A percentile compares a stretch with the other conserved stretches of the same genome.
phyloP scores from a whole-genome alignment of 2,329 filamentous ascomycete genomes.

The Trichoderma koningii region DNA sequence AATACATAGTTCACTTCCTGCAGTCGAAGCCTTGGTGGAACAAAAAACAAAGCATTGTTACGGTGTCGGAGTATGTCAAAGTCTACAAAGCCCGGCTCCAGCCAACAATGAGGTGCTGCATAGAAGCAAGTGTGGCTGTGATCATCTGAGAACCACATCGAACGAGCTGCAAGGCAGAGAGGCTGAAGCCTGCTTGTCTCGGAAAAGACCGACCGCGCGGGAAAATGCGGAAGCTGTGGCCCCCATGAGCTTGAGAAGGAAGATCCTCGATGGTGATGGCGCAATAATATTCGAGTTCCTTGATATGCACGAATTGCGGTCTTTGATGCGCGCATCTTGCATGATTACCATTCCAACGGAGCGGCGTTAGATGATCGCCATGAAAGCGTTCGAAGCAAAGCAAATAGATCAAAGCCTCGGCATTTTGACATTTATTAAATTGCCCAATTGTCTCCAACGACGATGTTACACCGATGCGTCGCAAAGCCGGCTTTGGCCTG shows the following conservation, averaged over 20 bases:
- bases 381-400: neutral
- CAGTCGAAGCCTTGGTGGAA: no score
- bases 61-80: no score
- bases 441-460: neutral
- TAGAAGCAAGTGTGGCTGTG: neutral
- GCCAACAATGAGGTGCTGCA: neutral
- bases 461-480: neutral
- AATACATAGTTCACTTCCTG: no score
- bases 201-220: neutral
- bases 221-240: neutral
- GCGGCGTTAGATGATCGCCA: no score
- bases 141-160: neutral
- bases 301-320: neutral
- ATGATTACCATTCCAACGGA: neutral
- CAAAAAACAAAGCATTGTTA: no score
- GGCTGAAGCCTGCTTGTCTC: conserved; percentile 4
- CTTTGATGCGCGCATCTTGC: conserved; percentile 5
- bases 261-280: no score
- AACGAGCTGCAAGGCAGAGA: neutral
- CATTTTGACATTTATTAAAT: neutral
- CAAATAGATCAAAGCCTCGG: neutral
- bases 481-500: neutral
- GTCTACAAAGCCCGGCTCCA: no score
- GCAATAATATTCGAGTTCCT: neutral
- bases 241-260: neutral